Conservation (phyloP, 2,329 filamentous ascomycete genomes). For the Curvularia verruculosa region DNA sequence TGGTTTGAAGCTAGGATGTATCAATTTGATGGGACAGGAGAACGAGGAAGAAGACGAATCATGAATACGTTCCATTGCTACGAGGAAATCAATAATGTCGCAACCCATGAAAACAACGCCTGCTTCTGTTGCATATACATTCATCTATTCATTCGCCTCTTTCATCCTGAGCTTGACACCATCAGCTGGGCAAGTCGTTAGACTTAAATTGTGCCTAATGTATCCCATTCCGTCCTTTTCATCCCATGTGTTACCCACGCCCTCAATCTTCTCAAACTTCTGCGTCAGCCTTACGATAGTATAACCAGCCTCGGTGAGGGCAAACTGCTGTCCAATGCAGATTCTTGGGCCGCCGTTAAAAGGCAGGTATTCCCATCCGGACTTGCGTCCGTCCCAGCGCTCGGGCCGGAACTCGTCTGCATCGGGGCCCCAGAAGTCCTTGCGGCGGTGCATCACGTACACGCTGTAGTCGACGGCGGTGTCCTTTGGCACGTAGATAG, state of each 20-base stretch:
- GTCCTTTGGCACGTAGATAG: constrained; percentile 43
- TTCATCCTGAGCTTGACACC: constrained; percentile 42
- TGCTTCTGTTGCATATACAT: not conserved
- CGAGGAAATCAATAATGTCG: not conserved
- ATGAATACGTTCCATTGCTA: not conserved
- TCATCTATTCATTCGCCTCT: constrained; percentile 22
- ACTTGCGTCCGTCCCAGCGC: constrained; percentile 42
- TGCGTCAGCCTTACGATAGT: constrained; percentile 36
- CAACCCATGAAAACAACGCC: not conserved
- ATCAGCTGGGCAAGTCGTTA: constrained; percentile 40
- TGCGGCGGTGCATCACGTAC: constrained; percentile 43
- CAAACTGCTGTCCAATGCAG: constrained; percentile 44
- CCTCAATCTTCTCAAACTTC: constrained; percentile 36
- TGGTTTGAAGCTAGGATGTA: not conserved
- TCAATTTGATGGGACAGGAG: not conserved
- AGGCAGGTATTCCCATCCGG: constrained; percentile 42
- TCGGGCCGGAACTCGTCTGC: constrained; percentile 47
- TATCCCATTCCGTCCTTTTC: constrained; percentile 33
- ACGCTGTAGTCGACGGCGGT: constrained; percentile 34
- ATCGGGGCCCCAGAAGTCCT: constrained; percentile 48
- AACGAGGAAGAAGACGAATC: not conserved
- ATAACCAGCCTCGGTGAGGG: constrained; percentile 40
- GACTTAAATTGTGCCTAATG: constrained; percentile 27
- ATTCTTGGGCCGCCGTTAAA: constrained; percentile 45
- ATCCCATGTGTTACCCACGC: constrained; percentile 37